Evolutionary conservation across 2,329 filamentous ascomycete genomes (phyloP), one percentile per base, ranked within the genome.

Genomic region (Aspergillus clavatus): DNA sequence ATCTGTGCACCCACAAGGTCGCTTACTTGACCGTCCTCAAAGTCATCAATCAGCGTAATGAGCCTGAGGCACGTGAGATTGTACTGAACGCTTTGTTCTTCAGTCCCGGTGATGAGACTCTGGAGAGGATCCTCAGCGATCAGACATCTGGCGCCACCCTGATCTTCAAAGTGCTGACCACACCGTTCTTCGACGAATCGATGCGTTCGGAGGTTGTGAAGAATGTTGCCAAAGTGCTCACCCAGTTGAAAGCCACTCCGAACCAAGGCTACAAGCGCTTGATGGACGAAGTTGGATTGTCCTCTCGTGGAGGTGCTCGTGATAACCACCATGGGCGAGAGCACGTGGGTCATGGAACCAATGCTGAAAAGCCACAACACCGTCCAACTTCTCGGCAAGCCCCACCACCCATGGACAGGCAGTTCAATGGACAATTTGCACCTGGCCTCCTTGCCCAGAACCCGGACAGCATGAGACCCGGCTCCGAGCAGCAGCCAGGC

Each of bases 121-220:
- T 98, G 31, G 90, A 95, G 65, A 87, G 88, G 44, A 97, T 98
- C 48, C 75, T 98, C 26, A 86, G 82, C 50, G 93, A 98, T 63
- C 89, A 94, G 60, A 82, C 86, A 38, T 97, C 90, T 55, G 93
- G 93, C 43, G 89, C 91, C 3, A 97, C 91, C 1, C 73, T 98
- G 55, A 97, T 98, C 60, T 98, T 97, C 80, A 98, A 98, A 76
- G 90, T 97, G 26, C 77, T 98, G 45, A 97, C 93, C 0, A 97
- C 90, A 6, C 93, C 93, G 0, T 97, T 96, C 78, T 90, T 97
- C 53, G 93, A 98, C 55, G 93, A 98, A 65, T 83, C 76, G 42
- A 90, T 96, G 63, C 86, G 93, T 38, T 75, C 79, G 37, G 87
- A 96, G 59, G 89, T 96, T 18, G 82, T 95, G 4, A 89, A 95